These are phyloP conservation scores for Hypoxylon cercidicola DNA, from an alignment of 495 filamentous ascomycete genomes.

Conservation along the genomic window DNA sequence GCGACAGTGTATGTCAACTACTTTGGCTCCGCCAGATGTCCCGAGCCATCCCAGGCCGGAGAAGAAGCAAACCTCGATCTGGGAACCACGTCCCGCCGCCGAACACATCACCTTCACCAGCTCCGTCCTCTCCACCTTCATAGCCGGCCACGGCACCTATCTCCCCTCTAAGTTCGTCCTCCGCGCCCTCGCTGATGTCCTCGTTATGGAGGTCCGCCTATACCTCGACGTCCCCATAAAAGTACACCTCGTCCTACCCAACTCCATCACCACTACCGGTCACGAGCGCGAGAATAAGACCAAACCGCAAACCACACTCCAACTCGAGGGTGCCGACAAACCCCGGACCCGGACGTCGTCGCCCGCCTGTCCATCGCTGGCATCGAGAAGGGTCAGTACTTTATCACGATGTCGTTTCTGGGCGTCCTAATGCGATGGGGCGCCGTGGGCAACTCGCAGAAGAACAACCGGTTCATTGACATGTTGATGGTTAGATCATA, in stretches of 20 bases:
- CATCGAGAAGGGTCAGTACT: conserved; percentile 79
- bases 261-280: conserved; percentile 79
- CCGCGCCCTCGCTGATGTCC: conserved; percentile 78
- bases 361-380: conserved; percentile 72
- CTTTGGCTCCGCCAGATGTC: conserved; percentile 82
- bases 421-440: conserved; percentile 73
- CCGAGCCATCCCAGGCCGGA: conserved; percentile 64
- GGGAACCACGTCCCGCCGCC: conserved; percentile 38
- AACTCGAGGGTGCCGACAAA: conserved; percentile 81
- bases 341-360: conserved; percentile 76
- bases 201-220: conserved; percentile 79
- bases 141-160: conserved; percentile 85
- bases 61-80: conserved; percentile 14
- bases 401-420: conserved; percentile 75
- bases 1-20: conserved; percentile 78
- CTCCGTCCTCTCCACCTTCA: conserved; percentile 74
- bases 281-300: conserved; percentile 76
- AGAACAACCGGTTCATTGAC: conserved; percentile 68
- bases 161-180: conserved; percentile 87
- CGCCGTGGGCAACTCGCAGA: conserved; percentile 61
- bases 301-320: conserved; percentile 81
- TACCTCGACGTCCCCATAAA: conserved; percentile 70
- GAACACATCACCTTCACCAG: conserved; percentile 88
- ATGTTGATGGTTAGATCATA: conserved; percentile 57
- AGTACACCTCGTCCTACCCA: conserved; percentile 83